phyloP scores from a whole-genome alignment of 306 rosid species.

The Phaseolus lunatus region DNA sequence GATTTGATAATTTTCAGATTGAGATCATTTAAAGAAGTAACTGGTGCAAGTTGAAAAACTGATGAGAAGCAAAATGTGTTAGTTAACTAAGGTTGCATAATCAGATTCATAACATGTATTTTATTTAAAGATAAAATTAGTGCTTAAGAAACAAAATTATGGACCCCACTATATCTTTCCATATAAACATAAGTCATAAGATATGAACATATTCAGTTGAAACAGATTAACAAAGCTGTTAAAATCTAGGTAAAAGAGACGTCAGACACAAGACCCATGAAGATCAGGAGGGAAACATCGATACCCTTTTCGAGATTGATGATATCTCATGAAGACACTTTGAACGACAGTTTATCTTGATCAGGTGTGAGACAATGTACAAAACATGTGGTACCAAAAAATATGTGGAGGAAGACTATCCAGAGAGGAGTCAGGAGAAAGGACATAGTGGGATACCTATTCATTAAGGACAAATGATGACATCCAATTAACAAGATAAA shows the following conservation, averaged over 20 bases:
- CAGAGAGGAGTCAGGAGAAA: too few relatives aligned
- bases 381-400: too few relatives aligned
- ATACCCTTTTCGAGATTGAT: too few relatives aligned
- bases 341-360: too few relatives aligned
- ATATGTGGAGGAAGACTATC: too few relatives aligned
- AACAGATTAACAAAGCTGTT: background rate
- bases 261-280: too few relatives aligned
- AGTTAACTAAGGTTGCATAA: background rate
- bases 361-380: too few relatives aligned
- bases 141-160: background rate
- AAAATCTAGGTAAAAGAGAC: background rate
- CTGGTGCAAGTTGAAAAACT: background rate
- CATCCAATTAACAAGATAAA: too few relatives aligned
- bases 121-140: background rate
- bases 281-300: too few relatives aligned
- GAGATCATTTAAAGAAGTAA: conserved; percentile 1
- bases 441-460: too few relatives aligned
- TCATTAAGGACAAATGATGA: too few relatives aligned
- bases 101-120: background rate
- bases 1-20: background rate
- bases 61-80: conserved; percentile 1
- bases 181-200: background rate
- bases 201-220: conserved; percentile 5
- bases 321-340: too few relatives aligned
- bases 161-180: conserved; percentile 9